Base-by-base conservation (phyloP, 768 basidiomycete species). In the Lepiota venenata region DNA sequence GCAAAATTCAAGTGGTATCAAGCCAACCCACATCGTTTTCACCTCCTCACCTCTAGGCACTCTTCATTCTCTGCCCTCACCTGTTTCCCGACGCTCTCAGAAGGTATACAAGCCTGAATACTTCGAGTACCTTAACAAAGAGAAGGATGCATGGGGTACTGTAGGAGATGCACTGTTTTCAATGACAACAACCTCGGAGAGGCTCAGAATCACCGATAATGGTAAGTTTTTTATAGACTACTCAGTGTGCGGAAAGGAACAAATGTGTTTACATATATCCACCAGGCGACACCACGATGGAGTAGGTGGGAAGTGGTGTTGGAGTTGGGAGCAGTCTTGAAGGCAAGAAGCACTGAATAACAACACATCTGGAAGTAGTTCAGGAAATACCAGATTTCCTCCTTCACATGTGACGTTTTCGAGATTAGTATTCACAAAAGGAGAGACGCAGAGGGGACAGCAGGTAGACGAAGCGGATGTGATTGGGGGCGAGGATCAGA, bases 61-160 rank as follows among this genome's bases (percentile, higher is more conserved):
- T 0, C 74, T 97, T n/a, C 87, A 94, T 63, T 80, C 86, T 3
- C 78, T 99, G 2, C 97, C 97, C 0, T 82, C 84, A 1, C 97
- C 97, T 4, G 93, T 97, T 9, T 75, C 80, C 2, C 77, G 92
- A 32, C 81, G 75, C 1, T 80, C 78, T 9, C 97, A 98, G 67
- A 93, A 91, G 61, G 73, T 91, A 12, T 84, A 77, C 73, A 98
- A 98, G 70, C 91, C 93, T 2, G 81, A 84, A 27, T 93, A 89
- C 71, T 99, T 94, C 66, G 84, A 87, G 25, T 71, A 69, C 39
- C 71, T 84, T 12, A 69, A 72, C 25, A 76, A 71, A 62, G 81
- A 83, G 63, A 78, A 81, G 55, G 79, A 80, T n/a, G 83, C 83
- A 3, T 77, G 77, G 69, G 82, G 79, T 49, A 82, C 76, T 16